Percentiles rank a stretch among this genome's conserved stretches.
Conservation (phyloP, 768 basidiomycete species). For the Tulasnella sp. region DNA sequence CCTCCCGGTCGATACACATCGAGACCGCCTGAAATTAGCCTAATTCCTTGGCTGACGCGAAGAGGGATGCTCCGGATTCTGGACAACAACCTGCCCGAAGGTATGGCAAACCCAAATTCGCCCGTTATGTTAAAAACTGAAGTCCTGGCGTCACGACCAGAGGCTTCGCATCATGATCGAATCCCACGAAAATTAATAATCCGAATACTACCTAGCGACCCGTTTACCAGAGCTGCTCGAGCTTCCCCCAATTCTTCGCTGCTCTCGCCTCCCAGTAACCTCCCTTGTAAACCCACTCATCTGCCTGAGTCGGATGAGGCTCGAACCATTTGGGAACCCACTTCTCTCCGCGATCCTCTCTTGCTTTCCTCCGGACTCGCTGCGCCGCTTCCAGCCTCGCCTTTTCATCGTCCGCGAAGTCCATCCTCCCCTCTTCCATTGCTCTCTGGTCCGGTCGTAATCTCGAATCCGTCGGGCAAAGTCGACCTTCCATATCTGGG, state of each 20-base stretch:
- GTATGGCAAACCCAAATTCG: neutral
- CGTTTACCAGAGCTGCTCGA: conserved; percentile 27
- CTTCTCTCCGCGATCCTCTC: conserved; percentile 52
- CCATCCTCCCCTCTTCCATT: conserved; percentile 74
- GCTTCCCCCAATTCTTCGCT: conserved; percentile 55
- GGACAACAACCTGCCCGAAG: neutral
- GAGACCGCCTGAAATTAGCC: no score
- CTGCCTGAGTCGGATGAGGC: conserved; percentile 43
- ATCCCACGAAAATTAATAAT: neutral
- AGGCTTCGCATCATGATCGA: neutral
- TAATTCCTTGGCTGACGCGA: no score
- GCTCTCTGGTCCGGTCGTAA: conserved; percentile 80
- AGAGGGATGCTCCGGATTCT: no score
- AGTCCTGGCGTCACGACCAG: neutral
- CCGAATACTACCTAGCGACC: neutral
- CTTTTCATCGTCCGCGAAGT: conserved; percentile 74
- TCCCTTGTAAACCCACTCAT: conserved; percentile 76
- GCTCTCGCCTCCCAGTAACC: conserved; percentile 82
- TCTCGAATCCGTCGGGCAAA: conserved; percentile 83
- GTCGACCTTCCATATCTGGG: conserved; percentile 56
- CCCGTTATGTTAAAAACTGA: neutral
- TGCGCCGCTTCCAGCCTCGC: conserved; percentile 74
- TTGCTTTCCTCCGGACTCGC: conserved; percentile 65
- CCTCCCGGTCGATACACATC: no score
- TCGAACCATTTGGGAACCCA: conserved; percentile 73